phyloP scores from a whole-genome alignment of 768 basidiomycete species.

The Suillus hirtellus region DNA sequence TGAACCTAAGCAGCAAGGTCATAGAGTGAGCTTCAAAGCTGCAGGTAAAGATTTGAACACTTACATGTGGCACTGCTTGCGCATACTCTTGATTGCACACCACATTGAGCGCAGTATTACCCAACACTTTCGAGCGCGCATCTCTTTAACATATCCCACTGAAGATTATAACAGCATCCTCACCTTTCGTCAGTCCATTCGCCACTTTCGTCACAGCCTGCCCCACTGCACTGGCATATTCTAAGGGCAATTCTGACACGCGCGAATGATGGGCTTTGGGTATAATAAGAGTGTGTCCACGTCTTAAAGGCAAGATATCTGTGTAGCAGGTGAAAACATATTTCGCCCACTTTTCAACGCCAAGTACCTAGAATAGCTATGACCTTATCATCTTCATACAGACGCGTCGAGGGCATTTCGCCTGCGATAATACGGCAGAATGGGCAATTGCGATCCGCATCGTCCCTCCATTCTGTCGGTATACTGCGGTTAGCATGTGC shows the following conservation, averaged over 20 bases:
- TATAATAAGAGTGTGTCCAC: conserved; percentile 69
- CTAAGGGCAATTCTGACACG: conserved; percentile 64
- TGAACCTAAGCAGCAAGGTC: conserved; percentile 52
- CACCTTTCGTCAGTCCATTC: conserved; percentile 62
- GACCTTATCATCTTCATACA: conserved; percentile 65
- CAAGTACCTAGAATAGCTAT: conserved; percentile 61
- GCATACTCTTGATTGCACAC: conserved; percentile 84
- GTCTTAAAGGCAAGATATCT: conserved; percentile 71
- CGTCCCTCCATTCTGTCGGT: conserved; percentile 49
- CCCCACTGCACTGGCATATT: conserved; percentile 59
- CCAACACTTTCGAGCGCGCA: conserved; percentile 26
- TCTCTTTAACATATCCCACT: not conserved
- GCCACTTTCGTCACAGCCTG: conserved; percentile 61
- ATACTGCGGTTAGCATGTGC: conserved; percentile 51
- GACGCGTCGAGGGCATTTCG: conserved; percentile 45
- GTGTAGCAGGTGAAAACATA: not conserved
- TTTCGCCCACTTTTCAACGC: conserved; percentile 9
- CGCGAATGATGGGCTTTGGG: conserved; percentile 64
- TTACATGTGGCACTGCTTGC: conserved; percentile 75
- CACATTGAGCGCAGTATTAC: conserved; percentile 70
- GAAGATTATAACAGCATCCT: conserved; percentile 13
- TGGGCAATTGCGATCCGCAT: conserved; percentile 44
- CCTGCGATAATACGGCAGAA: conserved; percentile 67
- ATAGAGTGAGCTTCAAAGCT: conserved; percentile 2
- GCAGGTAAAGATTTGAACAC: conserved; percentile 18